Percentiles rank a stretch among this genome's conserved stretches.
Evolutionary conservation across 108 stramenopile genomes (phyloP).

Genomic region (Cyclostephanos tholiformis): DNA sequence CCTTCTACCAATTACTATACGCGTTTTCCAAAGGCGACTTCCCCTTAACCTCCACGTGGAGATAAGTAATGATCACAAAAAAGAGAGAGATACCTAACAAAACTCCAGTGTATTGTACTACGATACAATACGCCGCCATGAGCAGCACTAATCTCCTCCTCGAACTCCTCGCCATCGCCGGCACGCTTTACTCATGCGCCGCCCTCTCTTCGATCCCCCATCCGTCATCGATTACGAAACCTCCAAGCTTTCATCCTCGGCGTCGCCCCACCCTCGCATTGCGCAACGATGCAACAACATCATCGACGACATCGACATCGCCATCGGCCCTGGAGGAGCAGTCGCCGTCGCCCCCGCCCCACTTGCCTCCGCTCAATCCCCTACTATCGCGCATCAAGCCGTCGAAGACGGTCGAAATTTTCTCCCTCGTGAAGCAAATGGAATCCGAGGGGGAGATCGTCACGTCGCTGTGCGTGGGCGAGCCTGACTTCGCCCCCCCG

Average conservation of each 20-base stretch:
- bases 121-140: neutral
- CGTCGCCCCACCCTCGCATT: conserved; percentile 1
- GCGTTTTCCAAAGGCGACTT: too few species aligned
- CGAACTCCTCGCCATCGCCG: neutral
- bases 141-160: neutral
- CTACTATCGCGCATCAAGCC: conserved; percentile 69
- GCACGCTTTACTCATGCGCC: conserved; percentile 8
- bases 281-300: conserved; percentile 11
- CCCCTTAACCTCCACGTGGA: too few species aligned
- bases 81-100: too few species aligned
- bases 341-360: neutral
- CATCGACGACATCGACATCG: neutral
- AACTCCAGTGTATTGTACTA: too few species aligned
- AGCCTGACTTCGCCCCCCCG: conserved; percentile 96
- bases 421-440: conserved; percentile 84
- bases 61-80: too few species aligned
- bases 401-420: conserved; percentile 85
- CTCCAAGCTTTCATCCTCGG: too few species aligned
- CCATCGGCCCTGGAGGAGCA: neutral
- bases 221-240: neutral
- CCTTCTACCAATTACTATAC: too few species aligned
- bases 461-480: conserved; percentile 95
- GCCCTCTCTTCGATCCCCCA: conserved; percentile 15
- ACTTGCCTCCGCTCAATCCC: conserved; percentile 56
- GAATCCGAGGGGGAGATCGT: conserved; percentile 78